Evolutionary conservation across 2,329 filamentous ascomycete species (phyloP).

Genomic region (Ophiostoma populinum): DNA sequence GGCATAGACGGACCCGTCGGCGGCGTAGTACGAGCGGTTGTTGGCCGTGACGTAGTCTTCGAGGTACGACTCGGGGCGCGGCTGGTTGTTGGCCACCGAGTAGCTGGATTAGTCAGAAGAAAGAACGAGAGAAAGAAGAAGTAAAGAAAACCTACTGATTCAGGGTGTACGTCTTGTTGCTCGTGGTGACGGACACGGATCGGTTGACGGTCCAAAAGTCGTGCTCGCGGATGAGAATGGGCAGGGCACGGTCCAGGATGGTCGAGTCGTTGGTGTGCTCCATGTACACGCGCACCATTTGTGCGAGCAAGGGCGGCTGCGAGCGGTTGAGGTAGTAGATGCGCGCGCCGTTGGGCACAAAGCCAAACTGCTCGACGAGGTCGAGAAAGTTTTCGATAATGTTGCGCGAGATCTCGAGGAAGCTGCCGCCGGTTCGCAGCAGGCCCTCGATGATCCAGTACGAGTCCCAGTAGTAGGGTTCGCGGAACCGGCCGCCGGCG

Average conservation of each 20-base stretch:
- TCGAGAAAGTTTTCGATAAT: constrained; percentile 56
- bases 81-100: constrained; percentile 44
- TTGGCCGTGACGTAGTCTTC: constrained; percentile 51
- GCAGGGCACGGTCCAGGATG: constrained; percentile 41
- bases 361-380: constrained; percentile 44
- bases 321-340: constrained; percentile 49
- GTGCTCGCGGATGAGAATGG: constrained; percentile 45
- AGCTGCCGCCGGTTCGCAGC: constrained; percentile 44
- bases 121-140: background rate
- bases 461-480: constrained; percentile 56
- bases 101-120: constrained; percentile 22
- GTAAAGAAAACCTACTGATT: constrained; percentile 27
- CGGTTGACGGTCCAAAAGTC: constrained; percentile 46
- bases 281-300: constrained; percentile 49
- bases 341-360: constrained; percentile 51
- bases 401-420: constrained; percentile 44
- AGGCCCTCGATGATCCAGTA: constrained; percentile 53
- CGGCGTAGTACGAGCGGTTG: constrained; percentile 44
- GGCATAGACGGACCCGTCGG: constrained; percentile 40
- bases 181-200: constrained; percentile 31
- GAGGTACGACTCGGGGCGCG: constrained; percentile 48
- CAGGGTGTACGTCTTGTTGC: constrained; percentile 32
- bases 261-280: constrained; percentile 46
- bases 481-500: constrained; percentile 52
- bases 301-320: constrained; percentile 46